Evolutionary conservation across 2,329 filamentous ascomycete species (phyloP).

Genomic region (Diplodia scrobiculata): DNA sequence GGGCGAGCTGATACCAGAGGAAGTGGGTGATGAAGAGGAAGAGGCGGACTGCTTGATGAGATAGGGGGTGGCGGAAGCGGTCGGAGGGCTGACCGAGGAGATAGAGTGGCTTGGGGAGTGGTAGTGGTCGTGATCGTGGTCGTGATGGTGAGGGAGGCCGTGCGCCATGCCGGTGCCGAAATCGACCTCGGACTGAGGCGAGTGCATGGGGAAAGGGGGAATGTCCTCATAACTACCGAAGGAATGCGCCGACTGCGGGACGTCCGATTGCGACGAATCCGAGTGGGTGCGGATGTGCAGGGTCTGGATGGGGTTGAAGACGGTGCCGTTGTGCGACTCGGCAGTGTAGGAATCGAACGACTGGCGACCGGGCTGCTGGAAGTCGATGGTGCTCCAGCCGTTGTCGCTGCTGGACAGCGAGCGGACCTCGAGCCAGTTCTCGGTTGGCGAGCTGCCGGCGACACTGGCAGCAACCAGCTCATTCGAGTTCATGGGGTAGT

Average conservation of each 20-base stretch:
- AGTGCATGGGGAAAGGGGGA: conserved; percentile 71
- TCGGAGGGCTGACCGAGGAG: conserved; percentile 65
- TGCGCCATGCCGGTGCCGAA: conserved; percentile 66
- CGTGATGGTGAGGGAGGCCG: conserved; percentile 40
- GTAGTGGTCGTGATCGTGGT: conserved; percentile 35
- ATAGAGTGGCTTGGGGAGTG: conserved; percentile 42
- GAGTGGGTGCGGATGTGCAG: conserved; percentile 85
- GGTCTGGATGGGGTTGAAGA: conserved; percentile 91
- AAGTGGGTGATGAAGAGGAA: conserved; percentile 61
- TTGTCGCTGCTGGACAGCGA: conserved; percentile 85
- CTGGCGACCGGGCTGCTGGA: conserved; percentile 55
- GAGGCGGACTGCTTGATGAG: conserved; percentile 66
- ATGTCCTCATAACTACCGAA: conserved; percentile 83
- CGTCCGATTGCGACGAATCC: conserved; percentile 66
- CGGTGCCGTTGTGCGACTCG: conserved; percentile 59
- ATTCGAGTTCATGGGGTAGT: conserved; percentile 53
- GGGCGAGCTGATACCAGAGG: conserved; percentile 56
- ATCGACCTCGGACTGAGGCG: conserved; percentile 77
- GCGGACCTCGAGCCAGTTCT: conserved; percentile 80
- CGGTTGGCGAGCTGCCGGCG: conserved; percentile 54
- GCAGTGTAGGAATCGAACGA: conserved; percentile 67
- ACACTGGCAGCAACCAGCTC: conserved; percentile 46
- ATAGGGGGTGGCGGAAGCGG: conserved; percentile 68
- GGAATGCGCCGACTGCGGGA: conserved; percentile 60
- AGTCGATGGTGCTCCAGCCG: conserved; percentile 81